Percentiles rank a stretch among this genome's conserved stretches.
These are phyloP conservation scores for Penicillium sp. DNA, from an alignment of 2,329 filamentous ascomycete species.

Conservation along the genomic window DNA sequence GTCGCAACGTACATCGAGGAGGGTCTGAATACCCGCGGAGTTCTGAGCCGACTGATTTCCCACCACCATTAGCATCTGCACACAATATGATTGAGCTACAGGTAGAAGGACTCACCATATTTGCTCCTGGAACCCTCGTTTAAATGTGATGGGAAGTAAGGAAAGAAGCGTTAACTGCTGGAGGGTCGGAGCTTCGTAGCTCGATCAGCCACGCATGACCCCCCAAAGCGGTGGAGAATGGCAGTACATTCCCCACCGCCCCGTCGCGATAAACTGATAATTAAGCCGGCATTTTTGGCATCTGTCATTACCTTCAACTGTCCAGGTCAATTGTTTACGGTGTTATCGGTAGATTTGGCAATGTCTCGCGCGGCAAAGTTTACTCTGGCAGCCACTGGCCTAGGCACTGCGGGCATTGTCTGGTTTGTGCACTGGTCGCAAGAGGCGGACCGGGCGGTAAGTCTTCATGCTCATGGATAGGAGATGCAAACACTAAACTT, in stretches of 20 bases:
- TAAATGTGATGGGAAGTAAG: slow-evolving; percentile 4
- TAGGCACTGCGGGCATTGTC: slow-evolving; percentile 75
- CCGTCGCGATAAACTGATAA: slow-evolving; percentile 23
- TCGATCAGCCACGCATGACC: slow-evolving; percentile 34
- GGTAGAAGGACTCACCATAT: slow-evolving; percentile 27
- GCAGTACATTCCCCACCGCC: slow-evolving; percentile 36
- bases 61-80: slow-evolving; percentile 7
- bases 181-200: slow-evolving; percentile 28
- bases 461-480: slow-evolving; percentile 25
- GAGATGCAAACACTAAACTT: slow-evolving; percentile 2
- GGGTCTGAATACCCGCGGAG: slow-evolving; percentile 95
- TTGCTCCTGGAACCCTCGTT: slow-evolving; percentile 15
- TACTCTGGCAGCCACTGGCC: slow-evolving; percentile 74
- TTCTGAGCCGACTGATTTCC: slow-evolving; percentile 85
- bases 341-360: background rate
- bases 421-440: slow-evolving; percentile 88
- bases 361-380: slow-evolving; percentile 93
- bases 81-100: background rate
- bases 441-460: slow-evolving; percentile 75
- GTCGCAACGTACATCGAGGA: slow-evolving; percentile 79
- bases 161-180: slow-evolving; percentile 6
- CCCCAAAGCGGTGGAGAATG: slow-evolving; percentile 32
- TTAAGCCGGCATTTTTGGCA: slow-evolving; percentile 20
- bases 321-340: background rate
- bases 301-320: background rate